phyloP scores from a whole-genome alignment of 176 grass and related monocot species.

The Pontederia crassipes region DNA sequence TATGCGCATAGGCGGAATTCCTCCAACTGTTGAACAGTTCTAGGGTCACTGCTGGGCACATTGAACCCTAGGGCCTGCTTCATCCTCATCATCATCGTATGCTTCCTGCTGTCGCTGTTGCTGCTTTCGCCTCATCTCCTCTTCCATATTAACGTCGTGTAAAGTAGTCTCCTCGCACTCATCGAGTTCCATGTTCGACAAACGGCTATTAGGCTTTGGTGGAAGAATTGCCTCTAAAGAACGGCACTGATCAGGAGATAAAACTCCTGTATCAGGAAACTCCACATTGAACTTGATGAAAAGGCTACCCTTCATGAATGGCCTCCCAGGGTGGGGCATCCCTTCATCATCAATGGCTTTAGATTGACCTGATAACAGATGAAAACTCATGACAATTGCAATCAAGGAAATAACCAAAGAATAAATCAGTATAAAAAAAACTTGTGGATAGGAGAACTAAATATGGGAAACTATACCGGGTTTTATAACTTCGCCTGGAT shows the following conservation, averaged over 20 bases:
- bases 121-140: conserved; percentile 74
- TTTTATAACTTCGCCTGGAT: conserved; percentile 73
- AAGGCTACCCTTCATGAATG: conserved; percentile 79
- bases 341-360: conserved; percentile 86
- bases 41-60: conserved; percentile 66
- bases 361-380: conserved; percentile 41
- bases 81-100: conserved; percentile 58
- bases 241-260: conserved; percentile 39
- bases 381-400: too few relatives aligned
- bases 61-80: conserved; percentile 50
- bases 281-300: conserved; percentile 70
- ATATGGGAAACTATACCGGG: conserved; percentile 34
- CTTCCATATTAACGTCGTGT: conserved; percentile 72
- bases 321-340: conserved; percentile 73
- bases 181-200: conserved; percentile 54
- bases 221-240: conserved; percentile 53
- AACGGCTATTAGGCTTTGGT: conserved; percentile 23
- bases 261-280: conserved; percentile 45
- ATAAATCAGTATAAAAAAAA: not conserved
- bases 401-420: too few relatives aligned
- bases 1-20: too few relatives aligned
- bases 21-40: too few relatives aligned
- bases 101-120: conserved; percentile 39
- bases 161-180: conserved; percentile 71
- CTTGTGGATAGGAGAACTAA: not conserved